Evolutionary conservation across 169 alveolate genomes (phyloP), one percentile per base, ranked within the genome.

Genomic region (Besnoitia besnoiti): DNA sequence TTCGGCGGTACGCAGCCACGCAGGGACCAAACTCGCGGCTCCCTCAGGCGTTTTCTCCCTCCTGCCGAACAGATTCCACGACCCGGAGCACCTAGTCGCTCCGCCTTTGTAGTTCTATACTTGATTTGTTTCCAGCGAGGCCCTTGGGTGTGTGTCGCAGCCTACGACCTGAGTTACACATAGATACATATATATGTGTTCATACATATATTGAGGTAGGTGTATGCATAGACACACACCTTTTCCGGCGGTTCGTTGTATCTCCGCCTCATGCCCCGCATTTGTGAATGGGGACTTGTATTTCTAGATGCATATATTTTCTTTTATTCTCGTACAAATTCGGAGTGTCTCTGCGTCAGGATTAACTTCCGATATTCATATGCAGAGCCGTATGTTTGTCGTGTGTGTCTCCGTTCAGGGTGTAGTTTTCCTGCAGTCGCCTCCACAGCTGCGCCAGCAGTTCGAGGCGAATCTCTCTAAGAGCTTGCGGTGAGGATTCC

Each of bases 401-500:
- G 33, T 14, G 37, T 14, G 10, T 10, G 16, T 67, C 42, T n/a
- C 3, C 24, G 51, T 77, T 4, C 40, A 77, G 87, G 87, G 50
- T 3, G 55, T 77, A 0, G 40, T 77, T 5, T 77, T 77, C 33
- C 87, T 77, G 49, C 87, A 77, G 21, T 7, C 16, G 7, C 87
- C 87, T 39, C 87, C 87, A 0, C 87, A 77, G 87, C 87, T 77
- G 12, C 87, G 87, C 33, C 87, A 30, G n/a, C 61, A 37, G 59
- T 77, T 40, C 50, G 87, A 77, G 87, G 27, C 49, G 33, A 77
- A 77, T 21, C 59, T 77, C 3, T 16, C 39, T 37, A 39, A 44
- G 40, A 42, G 35, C 19, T 27, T 77, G 8, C 49, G 87, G 87
- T 77, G 40, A 77, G 61, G 37, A 40, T 7, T 12, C 8, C 24